These are phyloP conservation scores for Colletotrichum godetiae DNA, from an alignment of 2,329 filamentous ascomycete genomes.

Conservation along the genomic window DNA sequence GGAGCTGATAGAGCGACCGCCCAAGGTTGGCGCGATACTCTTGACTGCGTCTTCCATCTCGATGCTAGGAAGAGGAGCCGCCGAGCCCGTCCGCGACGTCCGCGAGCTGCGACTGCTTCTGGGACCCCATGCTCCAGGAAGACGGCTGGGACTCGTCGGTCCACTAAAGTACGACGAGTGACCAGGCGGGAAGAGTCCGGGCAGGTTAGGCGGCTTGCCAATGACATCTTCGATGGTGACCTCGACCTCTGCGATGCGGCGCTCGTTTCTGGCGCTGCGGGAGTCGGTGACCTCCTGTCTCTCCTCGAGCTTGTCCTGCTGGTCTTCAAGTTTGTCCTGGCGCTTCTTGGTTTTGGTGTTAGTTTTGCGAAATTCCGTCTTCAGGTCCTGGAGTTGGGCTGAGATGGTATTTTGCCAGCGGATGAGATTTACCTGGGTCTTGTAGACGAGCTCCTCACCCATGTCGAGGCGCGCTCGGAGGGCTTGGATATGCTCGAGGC, in stretches of 20 bases:
- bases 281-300: slow-evolving; percentile 11
- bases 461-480: background rate
- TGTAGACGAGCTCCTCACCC: background rate
- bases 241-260: background rate
- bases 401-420: background rate
- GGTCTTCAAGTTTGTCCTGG: background rate
- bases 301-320: slow-evolving; percentile 11
- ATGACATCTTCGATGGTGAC: background rate
- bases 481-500: background rate
- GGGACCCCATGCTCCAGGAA: background rate
- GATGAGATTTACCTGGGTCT: background rate
- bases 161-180: background rate
- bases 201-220: background rate
- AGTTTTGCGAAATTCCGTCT: background rate
- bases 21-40: background rate
- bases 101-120: slow-evolving; percentile 1
- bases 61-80: background rate
- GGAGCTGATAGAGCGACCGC: background rate
- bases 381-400: background rate
- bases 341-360: background rate
- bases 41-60: background rate
- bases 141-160: slow-evolving; percentile 1
- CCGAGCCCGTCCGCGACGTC: background rate
- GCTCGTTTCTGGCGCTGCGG: slow-evolving; percentile 7
- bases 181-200: background rate